These are phyloP conservation scores for Coniochaeta hoffmannii DNA, from an alignment of 2,329 filamentous ascomycete genomes.

Conservation along the genomic window DNA sequence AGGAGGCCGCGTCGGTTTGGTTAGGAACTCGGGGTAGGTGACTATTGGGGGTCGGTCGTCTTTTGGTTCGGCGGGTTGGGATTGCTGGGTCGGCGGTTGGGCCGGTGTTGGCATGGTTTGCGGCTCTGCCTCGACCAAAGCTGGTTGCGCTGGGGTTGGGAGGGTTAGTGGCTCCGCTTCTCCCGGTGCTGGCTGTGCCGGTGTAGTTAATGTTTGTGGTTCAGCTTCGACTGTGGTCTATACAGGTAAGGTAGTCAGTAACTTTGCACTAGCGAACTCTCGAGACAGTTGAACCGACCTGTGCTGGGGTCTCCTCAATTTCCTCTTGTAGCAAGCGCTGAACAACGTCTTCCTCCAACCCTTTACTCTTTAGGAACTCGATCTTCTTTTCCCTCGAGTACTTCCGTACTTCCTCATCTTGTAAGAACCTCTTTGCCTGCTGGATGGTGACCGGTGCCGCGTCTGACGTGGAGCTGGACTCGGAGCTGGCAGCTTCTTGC, in stretches of 20 bases:
- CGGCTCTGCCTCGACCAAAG: background rate
- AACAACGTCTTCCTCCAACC: slow-evolving; percentile 60
- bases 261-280: background rate
- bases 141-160: background rate
- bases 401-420: slow-evolving; percentile 64
- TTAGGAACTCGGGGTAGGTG: slow-evolving; percentile 64
- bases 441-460: slow-evolving; percentile 34
- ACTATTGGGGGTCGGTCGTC: slow-evolving; percentile 52
- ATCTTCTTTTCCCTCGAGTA: slow-evolving; percentile 65
- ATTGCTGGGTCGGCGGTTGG: background rate
- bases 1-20: slow-evolving; percentile 45
- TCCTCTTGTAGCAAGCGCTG: slow-evolving; percentile 48
- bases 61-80: background rate
- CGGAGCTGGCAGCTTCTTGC: slow-evolving; percentile 3
- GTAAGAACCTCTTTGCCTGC: slow-evolving; percentile 67
- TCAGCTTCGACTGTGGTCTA: background rate
- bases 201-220: background rate
- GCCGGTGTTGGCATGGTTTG: background rate
- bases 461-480: slow-evolving; percentile 3
- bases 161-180: background rate
- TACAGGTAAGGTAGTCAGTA: background rate
- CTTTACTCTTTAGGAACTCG: slow-evolving; percentile 71
- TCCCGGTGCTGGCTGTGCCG: background rate
- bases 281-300: background rate
- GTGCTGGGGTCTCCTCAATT: background rate